Percentiles rank a stretch among this genome's conserved stretches.
phyloP scores from a whole-genome alignment of 805 yeast genomes.

The Saturnispora mendoncae region DNA sequence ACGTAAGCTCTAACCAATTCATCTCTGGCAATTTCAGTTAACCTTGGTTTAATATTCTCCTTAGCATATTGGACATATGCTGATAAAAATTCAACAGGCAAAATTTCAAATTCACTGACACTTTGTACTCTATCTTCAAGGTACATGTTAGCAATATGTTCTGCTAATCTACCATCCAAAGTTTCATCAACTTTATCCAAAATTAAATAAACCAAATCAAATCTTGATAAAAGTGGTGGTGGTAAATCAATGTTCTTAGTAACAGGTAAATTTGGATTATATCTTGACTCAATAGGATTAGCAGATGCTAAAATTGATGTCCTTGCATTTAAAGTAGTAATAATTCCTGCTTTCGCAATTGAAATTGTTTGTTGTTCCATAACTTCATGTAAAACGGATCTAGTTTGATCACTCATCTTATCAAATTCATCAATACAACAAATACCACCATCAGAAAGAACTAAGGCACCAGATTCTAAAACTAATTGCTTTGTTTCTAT shows the following conservation, averaged over 20 bases:
- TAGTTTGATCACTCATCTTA: conserved; percentile 89
- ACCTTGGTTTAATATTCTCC: conserved; percentile 68
- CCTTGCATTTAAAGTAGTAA: conserved; percentile 92
- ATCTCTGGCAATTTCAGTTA: conserved; percentile 71
- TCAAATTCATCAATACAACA: conserved; percentile 99
- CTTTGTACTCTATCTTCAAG: conserved; percentile 77
- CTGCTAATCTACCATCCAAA: conserved; percentile 77
- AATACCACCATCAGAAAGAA: conserved; percentile 93
- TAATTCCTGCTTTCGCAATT: conserved; percentile 96
- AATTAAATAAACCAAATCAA: conserved; percentile 87
- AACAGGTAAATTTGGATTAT: conserved; percentile 91
- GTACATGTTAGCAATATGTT: conserved; percentile 86
- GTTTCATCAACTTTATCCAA: conserved; percentile 87
- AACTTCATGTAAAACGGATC: conserved; percentile 95
- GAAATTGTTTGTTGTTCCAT: conserved; percentile 99
- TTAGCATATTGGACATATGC: conserved; percentile 91
- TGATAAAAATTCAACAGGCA: conserved; percentile 84
- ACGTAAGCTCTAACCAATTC: conserved; percentile 85
- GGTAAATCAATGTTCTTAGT: conserved; percentile 94
- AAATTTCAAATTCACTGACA: conserved; percentile 55
- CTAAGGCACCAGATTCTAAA: conserved; percentile 92
- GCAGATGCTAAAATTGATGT: conserved; percentile 95
- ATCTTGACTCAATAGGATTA: conserved; percentile 91
- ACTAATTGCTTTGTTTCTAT: conserved; percentile 89
- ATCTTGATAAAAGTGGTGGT: conserved; percentile 90